phyloP scores from a whole-genome alignment of 768 basidiomycete species.

The Tubosaeta sp. region DNA sequence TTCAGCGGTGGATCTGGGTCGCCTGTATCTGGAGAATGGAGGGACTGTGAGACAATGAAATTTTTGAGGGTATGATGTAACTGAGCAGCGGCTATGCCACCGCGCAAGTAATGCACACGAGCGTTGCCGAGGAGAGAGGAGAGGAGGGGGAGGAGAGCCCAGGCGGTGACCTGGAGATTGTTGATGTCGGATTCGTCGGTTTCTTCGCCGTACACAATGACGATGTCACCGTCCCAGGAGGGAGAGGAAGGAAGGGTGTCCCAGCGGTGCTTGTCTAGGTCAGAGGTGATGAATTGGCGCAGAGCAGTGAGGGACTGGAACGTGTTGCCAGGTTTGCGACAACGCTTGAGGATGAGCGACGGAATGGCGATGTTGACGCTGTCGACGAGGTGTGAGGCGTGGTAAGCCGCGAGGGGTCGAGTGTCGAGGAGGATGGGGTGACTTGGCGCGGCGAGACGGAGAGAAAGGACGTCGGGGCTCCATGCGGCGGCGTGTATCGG shows the following conservation, averaged over 20 bases:
- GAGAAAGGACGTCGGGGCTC: slow-evolving; percentile 43
- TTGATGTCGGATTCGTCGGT: slow-evolving; percentile 65
- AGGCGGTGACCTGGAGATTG: slow-evolving; percentile 54
- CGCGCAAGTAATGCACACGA: slow-evolving; percentile 63
- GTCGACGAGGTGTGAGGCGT: slow-evolving; percentile 57
- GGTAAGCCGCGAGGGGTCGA: slow-evolving; percentile 62
- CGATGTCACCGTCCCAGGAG: slow-evolving; percentile 64
- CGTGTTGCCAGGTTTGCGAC: slow-evolving; percentile 63
- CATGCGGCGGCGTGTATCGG: slow-evolving; percentile 21
- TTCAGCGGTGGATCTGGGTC: slow-evolving; percentile 17
- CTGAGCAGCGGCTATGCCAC: slow-evolving; percentile 63
- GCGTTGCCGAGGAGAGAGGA: slow-evolving; percentile 53
- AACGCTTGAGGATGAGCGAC: slow-evolving; percentile 85
- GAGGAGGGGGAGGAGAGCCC: slow-evolving; percentile 66
- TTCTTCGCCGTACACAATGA: slow-evolving; percentile 74
- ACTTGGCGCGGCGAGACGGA: slow-evolving; percentile 42
- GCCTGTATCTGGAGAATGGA: slow-evolving; percentile 12
- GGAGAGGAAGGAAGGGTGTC: slow-evolving; percentile 48
- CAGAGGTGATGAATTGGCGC: slow-evolving; percentile 79
- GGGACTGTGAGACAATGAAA: slow-evolving; percentile 36
- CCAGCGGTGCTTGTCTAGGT: slow-evolving; percentile 69
- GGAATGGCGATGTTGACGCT: slow-evolving; percentile 87
- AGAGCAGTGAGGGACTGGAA: slow-evolving; percentile 65
- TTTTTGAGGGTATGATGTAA: slow-evolving; percentile 53
- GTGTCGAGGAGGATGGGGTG: slow-evolving; percentile 81